phyloP scores from a whole-genome alignment of 768 basidiomycete species.

The Tulasnella sp. region DNA sequence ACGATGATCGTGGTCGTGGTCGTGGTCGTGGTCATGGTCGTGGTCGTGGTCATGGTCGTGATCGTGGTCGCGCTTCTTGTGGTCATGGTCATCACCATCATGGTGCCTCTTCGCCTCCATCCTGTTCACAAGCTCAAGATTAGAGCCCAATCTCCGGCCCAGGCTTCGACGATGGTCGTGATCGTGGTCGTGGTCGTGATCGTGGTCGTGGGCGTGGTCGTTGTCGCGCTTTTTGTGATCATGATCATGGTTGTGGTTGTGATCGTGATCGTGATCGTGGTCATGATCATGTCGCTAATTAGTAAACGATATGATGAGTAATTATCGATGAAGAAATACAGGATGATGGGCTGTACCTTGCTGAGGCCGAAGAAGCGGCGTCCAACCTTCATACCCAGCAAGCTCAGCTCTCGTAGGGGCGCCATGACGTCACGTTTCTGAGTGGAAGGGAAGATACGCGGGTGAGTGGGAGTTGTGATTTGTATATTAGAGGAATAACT shows the following conservation, averaged over 20 bases:
- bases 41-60: slow-evolving; percentile 16
- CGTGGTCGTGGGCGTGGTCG: slow-evolving; percentile 4
- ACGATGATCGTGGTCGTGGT: slow-evolving; percentile 12
- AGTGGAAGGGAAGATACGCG: not conserved
- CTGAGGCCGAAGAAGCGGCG: not conserved
- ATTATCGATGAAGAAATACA: too few species aligned
- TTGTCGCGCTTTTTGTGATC: slow-evolving; percentile 16
- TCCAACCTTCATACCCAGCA: not conserved
- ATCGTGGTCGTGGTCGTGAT: not conserved
- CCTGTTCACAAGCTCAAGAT: too few species aligned
- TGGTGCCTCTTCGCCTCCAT: slow-evolving; percentile 7
- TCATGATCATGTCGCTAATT: not conserved
- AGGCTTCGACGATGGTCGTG: not conserved
- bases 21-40: slow-evolving; percentile 17
- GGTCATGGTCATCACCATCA: slow-evolving; percentile 16
- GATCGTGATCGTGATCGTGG: too few species aligned
- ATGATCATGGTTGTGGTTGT: slow-evolving; percentile 17
- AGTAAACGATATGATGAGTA: not conserved
- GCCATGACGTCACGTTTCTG: not conserved
- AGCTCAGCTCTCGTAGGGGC: not conserved
- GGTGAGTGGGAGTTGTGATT: not conserved
- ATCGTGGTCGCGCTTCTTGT: slow-evolving; percentile 16
- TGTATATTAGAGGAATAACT: too few species aligned
- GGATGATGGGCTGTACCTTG: not conserved
- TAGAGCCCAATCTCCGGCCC: too few species aligned